These are phyloP conservation scores for Medicago ruthenica DNA, from an alignment of 306 rosid genomes.

Conservation along the genomic window DNA sequence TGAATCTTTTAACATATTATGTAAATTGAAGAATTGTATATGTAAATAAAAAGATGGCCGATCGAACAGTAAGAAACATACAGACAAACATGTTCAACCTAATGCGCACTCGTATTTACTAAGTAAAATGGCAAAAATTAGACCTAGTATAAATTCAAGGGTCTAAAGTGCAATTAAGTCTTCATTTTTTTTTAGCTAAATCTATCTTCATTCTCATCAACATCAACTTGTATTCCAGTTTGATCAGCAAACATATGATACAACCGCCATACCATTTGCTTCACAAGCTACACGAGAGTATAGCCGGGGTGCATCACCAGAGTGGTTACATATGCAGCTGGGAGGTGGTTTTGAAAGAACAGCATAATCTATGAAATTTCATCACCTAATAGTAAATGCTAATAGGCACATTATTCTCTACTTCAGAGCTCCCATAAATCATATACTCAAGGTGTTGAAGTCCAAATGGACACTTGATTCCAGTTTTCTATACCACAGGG, in stretches of 20 bases:
- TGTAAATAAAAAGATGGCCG: too few relatives aligned
- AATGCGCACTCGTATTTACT: not conserved
- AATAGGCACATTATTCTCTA: conserved; percentile 47
- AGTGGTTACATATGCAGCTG: conserved; percentile 96
- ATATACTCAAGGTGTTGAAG: conserved; percentile 56
- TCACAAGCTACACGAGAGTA: conserved; percentile 79
- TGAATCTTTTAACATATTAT: too few relatives aligned
- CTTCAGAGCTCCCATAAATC: conserved; percentile 51
- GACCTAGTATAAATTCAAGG: not conserved
- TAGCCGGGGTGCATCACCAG: conserved; percentile 78
- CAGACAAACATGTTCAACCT: too few relatives aligned
- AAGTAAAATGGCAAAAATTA: not conserved
- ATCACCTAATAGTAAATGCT: conserved; percentile 58
- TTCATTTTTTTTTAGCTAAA: conserved; percentile 36
- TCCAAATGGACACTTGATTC: conserved; percentile 47
- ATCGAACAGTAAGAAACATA: too few relatives aligned
- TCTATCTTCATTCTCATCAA: conserved; percentile 36
- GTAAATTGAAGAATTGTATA: too few relatives aligned
- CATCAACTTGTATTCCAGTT: conserved; percentile 58
- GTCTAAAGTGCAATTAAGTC: not conserved
- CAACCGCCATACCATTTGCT: conserved; percentile 61
- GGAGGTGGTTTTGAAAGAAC: conserved; percentile 88
- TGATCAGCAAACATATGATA: conserved; percentile 75
- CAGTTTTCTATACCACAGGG: conserved; percentile 47
- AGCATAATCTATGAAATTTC: conserved; percentile 52